A percentile compares a stretch with the other conserved stretches of the same genome.
Evolutionary conservation across 2,329 filamentous ascomycete genomes (phyloP).

Genomic region (Alternaria solani): DNA sequence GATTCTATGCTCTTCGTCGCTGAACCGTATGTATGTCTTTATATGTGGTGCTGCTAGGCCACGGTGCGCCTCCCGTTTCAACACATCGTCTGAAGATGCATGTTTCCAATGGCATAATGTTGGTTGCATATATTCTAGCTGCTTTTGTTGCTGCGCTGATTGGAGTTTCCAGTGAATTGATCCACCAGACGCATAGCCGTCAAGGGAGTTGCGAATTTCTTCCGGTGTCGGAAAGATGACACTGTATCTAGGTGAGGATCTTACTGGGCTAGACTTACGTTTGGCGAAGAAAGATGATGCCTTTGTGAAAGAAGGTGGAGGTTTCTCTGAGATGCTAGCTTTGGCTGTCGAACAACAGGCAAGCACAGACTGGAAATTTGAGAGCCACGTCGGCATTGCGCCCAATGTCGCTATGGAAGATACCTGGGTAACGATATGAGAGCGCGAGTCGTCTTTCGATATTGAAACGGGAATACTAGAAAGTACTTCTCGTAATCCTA

Average conservation of each 20-base stretch:
- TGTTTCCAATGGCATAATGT: slow-evolving; percentile 77
- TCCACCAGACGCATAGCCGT: slow-evolving; percentile 78
- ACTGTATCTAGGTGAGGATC: slow-evolving; percentile 65
- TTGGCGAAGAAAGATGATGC: slow-evolving; percentile 22
- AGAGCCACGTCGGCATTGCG: slow-evolving; percentile 74
- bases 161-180: slow-evolving; percentile 85
- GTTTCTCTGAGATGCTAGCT: neutral
- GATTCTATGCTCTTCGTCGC: slow-evolving; percentile 46
- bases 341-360: slow-evolving; percentile 14
- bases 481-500: slow-evolving; percentile 69
- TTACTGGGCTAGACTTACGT: neutral
- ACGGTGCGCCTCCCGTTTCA: slow-evolving; percentile 36
- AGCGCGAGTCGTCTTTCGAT: slow-evolving; percentile 41
- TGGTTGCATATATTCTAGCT: slow-evolving; percentile 75
- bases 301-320: slow-evolving; percentile 3
- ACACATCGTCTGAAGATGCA: neutral
- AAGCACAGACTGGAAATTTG: slow-evolving; percentile 57
- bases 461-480: slow-evolving; percentile 53
- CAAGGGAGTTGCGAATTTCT: slow-evolving; percentile 77
- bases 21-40: slow-evolving; percentile 83
- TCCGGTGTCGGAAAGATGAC: slow-evolving; percentile 83
- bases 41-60: slow-evolving; percentile 80
- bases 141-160: slow-evolving; percentile 73
- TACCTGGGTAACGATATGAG: slow-evolving; percentile 67
- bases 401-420: slow-evolving; percentile 86